A percentile compares a stretch with the other conserved stretches of the same genome.
Conservation (phyloP, 495 filamentous ascomycete species). For the Trichoderma orchidacearum region DNA sequence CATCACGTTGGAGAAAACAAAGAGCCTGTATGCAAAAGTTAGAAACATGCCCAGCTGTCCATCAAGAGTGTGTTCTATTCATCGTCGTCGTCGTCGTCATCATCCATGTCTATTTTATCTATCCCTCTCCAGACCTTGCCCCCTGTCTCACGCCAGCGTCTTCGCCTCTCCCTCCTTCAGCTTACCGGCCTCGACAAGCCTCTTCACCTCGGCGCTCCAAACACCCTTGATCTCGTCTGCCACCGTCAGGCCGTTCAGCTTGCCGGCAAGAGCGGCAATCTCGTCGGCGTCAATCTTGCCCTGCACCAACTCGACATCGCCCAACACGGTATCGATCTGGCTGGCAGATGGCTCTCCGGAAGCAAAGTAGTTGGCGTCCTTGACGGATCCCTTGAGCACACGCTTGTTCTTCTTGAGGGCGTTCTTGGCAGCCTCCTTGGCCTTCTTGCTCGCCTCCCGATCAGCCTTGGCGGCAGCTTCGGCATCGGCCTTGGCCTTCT, state of each 20-base stretch:
- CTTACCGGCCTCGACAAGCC: slow-evolving; percentile 65
- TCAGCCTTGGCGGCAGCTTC: slow-evolving; percentile 75
- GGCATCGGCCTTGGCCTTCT: slow-evolving; percentile 60
- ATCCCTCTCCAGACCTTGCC: too few relatives aligned
- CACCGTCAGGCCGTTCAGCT: slow-evolving; percentile 60
- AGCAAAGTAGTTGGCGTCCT: slow-evolving; percentile 91
- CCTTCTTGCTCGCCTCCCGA: slow-evolving; percentile 79
- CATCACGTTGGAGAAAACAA: too few relatives aligned
- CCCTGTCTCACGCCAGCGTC: slow-evolving; percentile 14
- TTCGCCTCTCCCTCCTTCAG: slow-evolving; percentile 62
- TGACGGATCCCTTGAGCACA: slow-evolving; percentile 78
- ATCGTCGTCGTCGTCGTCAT: not conserved
- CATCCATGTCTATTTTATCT: not conserved
- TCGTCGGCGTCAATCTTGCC: slow-evolving; percentile 81
- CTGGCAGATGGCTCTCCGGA: slow-evolving; percentile 52
- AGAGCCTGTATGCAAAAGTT: too few relatives aligned
- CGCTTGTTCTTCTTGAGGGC: slow-evolving; percentile 99
- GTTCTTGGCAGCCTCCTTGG: slow-evolving; percentile 95
- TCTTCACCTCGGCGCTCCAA: slow-evolving; percentile 55
- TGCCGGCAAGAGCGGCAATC: slow-evolving; percentile 62
- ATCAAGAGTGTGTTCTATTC: too few relatives aligned
- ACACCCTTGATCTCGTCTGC: slow-evolving; percentile 54
- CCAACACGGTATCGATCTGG: slow-evolving; percentile 68
- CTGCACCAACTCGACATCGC: slow-evolving; percentile 80
- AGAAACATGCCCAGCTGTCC: not conserved